Evolutionary conservation across 208 protist genomes (phyloP), one percentile per base, ranked within the genome.

Genomic region (Leptomonas seymouri): DNA sequence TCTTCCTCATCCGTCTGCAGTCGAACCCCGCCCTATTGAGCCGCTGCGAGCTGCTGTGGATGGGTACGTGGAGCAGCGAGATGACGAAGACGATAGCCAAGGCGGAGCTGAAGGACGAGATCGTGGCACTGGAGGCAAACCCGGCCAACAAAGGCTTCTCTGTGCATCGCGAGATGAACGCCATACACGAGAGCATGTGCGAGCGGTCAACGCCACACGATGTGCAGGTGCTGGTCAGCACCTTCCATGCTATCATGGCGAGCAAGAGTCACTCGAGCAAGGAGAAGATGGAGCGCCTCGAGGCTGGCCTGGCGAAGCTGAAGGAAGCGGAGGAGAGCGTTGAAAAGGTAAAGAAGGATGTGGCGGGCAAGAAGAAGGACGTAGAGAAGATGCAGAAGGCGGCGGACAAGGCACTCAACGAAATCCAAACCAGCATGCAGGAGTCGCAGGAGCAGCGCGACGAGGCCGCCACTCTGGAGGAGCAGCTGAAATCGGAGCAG

Each of bases 371-470:
- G 74, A 97, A 97, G 76, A 83, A 84, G 62, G 75, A 96, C 42
- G 88, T 99, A n/a, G 84, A 90, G 61, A 55, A 39, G 61, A 98
- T 98, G 89, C 95, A 99, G 77, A 78, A 93, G 65, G 89, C 96
- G 45, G 97, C 97, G 6, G 96, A 99, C 75, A 73, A 85, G 27
- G 97, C 97, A 30, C 82, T 99, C 49, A 82, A 91, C 55, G 71
- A 98, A 55, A 99, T 99, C 67, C 92, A 96, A 50, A 86, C 87
- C 49, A 97, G 85, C 60, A 99, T 99, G 96, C 82, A 96, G 69
- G 72, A 93, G 51, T 98, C 97, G 2, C 85, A 93, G 63, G 88
- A 98, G 71, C 93, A 98, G 78, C 86, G 95, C 27, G 84, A 89
- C 49, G 80, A 97, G 74, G 96, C 97, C 31, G 78, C 92, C 59